These are phyloP conservation scores for Plenodomus tracheiphilus DNA, from an alignment of 2,329 filamentous ascomycete genomes.

Conservation along the genomic window DNA sequence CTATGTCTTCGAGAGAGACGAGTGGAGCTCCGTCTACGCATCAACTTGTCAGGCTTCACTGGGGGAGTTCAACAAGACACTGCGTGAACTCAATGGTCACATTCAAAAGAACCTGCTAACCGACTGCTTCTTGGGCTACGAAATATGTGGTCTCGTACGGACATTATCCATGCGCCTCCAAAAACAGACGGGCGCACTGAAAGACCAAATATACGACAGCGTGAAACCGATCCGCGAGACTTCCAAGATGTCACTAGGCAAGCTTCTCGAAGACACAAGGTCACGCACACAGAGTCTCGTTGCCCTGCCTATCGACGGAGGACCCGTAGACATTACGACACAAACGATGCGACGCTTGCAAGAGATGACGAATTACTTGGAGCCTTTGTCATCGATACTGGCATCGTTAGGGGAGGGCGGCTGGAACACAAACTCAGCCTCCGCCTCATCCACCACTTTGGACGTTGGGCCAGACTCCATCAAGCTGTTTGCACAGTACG, in stretches of 20 bases:
- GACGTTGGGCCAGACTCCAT: constrained; percentile 88
- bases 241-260: constrained; percentile 80
- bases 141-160: constrained; percentile 89
- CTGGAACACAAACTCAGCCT: constrained; percentile 64
- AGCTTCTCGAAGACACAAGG: constrained; percentile 81
- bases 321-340: constrained; percentile 73
- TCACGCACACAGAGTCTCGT: constrained; percentile 68
- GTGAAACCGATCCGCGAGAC: constrained; percentile 90
- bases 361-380: constrained; percentile 82
- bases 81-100: constrained; percentile 86
- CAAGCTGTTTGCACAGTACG: constrained; percentile 87
- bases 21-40: constrained; percentile 79
- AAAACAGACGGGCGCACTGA: constrained; percentile 80
- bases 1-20: constrained; percentile 80
- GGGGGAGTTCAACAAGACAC: constrained; percentile 79
- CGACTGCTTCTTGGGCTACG: constrained; percentile 93
- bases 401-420: constrained; percentile 90
- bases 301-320: constrained; percentile 75
- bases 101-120: constrained; percentile 84
- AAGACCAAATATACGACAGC: constrained; percentile 78
- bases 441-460: constrained; percentile 66
- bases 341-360: constrained; percentile 87
- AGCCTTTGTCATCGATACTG: constrained; percentile 85
- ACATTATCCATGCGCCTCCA: constrained; percentile 79
- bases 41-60: constrained; percentile 78